Percentiles rank a stretch among this genome's conserved stretches.
Evolutionary conservation across 139 green algal species (phyloP).

Genomic region (Edaphochlamys debaryana): DNA sequence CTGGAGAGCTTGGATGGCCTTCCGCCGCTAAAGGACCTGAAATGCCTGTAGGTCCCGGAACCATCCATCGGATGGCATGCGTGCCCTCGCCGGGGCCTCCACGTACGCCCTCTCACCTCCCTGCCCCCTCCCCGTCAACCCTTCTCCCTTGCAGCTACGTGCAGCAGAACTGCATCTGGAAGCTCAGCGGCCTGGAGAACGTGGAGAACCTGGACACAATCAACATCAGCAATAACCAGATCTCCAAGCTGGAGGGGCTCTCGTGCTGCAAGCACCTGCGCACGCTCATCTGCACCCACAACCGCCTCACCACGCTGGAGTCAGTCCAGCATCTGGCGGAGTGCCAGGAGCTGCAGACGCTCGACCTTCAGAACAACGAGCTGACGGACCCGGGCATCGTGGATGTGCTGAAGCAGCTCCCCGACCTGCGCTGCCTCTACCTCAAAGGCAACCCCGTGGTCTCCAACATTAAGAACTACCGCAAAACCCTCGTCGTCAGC

Average conservation of each 20-base stretch:
- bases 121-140: background rate
- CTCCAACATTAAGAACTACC: slow-evolving; percentile 77
- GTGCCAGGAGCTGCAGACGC: slow-evolving; percentile 63
- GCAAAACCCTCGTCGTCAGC: slow-evolving; percentile 72
- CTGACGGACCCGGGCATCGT: slow-evolving; percentile 67
- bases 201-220: slow-evolving; percentile 79
- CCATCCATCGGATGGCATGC: background rate
- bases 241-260: slow-evolving; percentile 71
- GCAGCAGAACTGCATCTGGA: slow-evolving; percentile 85
- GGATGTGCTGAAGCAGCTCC: slow-evolving; percentile 67
- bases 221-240: slow-evolving; percentile 86
- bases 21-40: slow-evolving; percentile 76
- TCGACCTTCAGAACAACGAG: slow-evolving; percentile 87
- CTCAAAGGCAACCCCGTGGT: slow-evolving; percentile 88
- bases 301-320: slow-evolving; percentile 64
- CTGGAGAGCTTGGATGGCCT: slow-evolving; percentile 81
- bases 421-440: slow-evolving; percentile 87
- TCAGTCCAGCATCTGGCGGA: slow-evolving; percentile 58
- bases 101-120: too few relatives aligned
- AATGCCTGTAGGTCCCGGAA: slow-evolving; percentile 78
- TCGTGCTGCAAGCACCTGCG: slow-evolving; percentile 56
- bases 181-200: slow-evolving; percentile 55
- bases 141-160: slow-evolving; percentile 68
- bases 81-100: too few relatives aligned
- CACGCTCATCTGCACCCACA: slow-evolving; percentile 77